Percentiles rank a stretch among this genome's conserved stretches.
phyloP scores from a whole-genome alignment of 768 basidiomycete species.

The Aureoboletus auriporus region DNA sequence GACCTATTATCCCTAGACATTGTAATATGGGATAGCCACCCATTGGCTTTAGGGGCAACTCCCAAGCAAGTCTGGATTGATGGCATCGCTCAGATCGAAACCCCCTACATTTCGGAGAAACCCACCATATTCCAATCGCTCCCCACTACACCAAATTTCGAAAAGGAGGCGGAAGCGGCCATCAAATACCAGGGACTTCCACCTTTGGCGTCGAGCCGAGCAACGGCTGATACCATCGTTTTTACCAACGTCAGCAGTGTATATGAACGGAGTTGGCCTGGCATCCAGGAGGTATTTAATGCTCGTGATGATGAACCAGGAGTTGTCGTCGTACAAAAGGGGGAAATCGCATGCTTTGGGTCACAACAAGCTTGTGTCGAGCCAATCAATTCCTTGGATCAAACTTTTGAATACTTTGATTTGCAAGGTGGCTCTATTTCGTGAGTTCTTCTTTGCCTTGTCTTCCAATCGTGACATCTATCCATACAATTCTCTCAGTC shows the following conservation, averaged over 20 bases:
- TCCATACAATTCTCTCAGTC: constrained; percentile 28
- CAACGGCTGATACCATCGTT: constrained; percentile 39
- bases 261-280: constrained; percentile 33
- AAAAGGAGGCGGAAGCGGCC: constrained; percentile 55
- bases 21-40: constrained; percentile 76
- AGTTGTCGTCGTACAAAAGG: constrained; percentile 50
- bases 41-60: constrained; percentile 71
- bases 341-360: constrained; percentile 54
- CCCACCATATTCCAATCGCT: constrained; percentile 46
- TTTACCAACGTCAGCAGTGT: constrained; percentile 65
- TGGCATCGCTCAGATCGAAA: constrained; percentile 65
- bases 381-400: constrained; percentile 6
- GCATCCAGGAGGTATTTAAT: constrained; percentile 21
- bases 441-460: constrained; percentile 30
- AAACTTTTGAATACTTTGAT: constrained; percentile 43
- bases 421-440: constrained; percentile 62
- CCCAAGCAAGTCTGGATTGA: constrained; percentile 84
- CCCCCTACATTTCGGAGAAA: constrained; percentile 49
- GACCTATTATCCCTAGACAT: constrained; percentile 42
- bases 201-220: constrained; percentile 47
- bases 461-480: not conserved
- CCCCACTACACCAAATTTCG: constrained; percentile 59
- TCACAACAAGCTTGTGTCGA: constrained; percentile 23
- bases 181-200: constrained; percentile 68
- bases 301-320: constrained; percentile 14